phyloP scores from a whole-genome alignment of 352 stramenopile species.

The Thalassiosira mediterranea region DNA sequence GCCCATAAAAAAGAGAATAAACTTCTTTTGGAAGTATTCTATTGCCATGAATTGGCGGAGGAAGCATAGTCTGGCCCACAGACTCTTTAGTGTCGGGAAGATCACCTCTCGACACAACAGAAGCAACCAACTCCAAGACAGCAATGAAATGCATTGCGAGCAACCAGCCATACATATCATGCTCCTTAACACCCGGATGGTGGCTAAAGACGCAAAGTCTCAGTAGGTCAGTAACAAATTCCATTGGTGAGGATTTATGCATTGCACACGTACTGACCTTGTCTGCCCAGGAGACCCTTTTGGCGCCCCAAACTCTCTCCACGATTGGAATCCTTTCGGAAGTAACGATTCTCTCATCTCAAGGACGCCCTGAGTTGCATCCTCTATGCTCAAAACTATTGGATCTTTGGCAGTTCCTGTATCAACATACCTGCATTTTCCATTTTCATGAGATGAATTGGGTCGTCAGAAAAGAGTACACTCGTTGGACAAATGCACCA shows the following conservation, averaged over 20 bases:
- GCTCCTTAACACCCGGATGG: conserved; percentile 34
- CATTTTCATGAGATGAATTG: too few relatives aligned
- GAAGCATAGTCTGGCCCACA: conserved; percentile 7
- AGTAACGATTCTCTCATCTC: too few relatives aligned
- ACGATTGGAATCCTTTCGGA: conserved; percentile 22
- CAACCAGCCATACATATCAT: conserved; percentile 40
- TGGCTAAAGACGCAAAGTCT: too few relatives aligned
- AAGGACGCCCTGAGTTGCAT: conserved; percentile 26
- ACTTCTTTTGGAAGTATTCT: neutral
- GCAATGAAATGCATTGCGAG: conserved; percentile 43
- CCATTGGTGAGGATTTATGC: too few relatives aligned
- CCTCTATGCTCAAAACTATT: conserved; percentile 58
- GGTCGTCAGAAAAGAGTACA: too few relatives aligned
- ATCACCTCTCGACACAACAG: neutral
- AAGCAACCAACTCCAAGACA: conserved; percentile 27
- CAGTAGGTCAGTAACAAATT: too few relatives aligned
- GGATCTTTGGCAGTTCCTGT: conserved; percentile 48
- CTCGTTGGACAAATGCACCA: too few relatives aligned
- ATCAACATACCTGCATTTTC: conserved; percentile 31
- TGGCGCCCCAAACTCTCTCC: conserved; percentile 34
- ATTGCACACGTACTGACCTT: too few relatives aligned
- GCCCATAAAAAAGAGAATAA: conserved; percentile 22
- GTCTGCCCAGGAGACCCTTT: conserved; percentile 26
- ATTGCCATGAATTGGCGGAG: conserved; percentile 11
- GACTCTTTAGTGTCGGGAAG: neutral